A percentile compares a stretch with the other conserved stretches of the same genome.
These are phyloP conservation scores for Penicillium sp. DNA, from an alignment of 2,329 filamentous ascomycete species.

Conservation along the genomic window DNA sequence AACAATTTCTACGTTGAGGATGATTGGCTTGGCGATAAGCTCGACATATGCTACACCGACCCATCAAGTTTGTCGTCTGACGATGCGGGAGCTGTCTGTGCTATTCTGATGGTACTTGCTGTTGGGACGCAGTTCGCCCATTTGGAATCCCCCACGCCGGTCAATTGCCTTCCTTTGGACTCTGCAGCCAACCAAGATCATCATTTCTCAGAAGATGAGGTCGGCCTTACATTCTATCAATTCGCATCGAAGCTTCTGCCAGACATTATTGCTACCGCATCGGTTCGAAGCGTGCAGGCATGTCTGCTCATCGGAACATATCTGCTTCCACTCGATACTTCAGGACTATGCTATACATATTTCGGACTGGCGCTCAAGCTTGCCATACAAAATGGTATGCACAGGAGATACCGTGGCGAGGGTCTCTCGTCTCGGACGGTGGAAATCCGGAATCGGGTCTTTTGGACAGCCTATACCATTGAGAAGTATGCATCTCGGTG, in stretches of 20 bases:
- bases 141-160: slow-evolving; percentile 35
- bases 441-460: slow-evolving; percentile 52
- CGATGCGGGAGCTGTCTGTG: slow-evolving; percentile 39
- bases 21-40: slow-evolving; percentile 38
- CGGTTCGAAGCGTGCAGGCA: slow-evolving; percentile 54
- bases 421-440: slow-evolving; percentile 46
- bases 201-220: slow-evolving; percentile 47
- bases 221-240: slow-evolving; percentile 53
- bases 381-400: slow-evolving; percentile 57
- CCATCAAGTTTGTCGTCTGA: slow-evolving; percentile 32
- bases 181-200: slow-evolving; percentile 28
- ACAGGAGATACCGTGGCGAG: slow-evolving; percentile 47
- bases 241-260: slow-evolving; percentile 51
- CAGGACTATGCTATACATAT: slow-evolving; percentile 54
- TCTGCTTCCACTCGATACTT: slow-evolving; percentile 51
- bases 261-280: slow-evolving; percentile 53
- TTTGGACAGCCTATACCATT: slow-evolving; percentile 54
- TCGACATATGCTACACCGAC: slow-evolving; percentile 36
- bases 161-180: slow-evolving; percentile 28
- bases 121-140: slow-evolving; percentile 44
- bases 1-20: slow-evolving; percentile 44
- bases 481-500: slow-evolving; percentile 46
- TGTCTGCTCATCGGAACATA: slow-evolving; percentile 54
- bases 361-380: slow-evolving; percentile 52
- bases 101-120: slow-evolving; percentile 41